Conservation (phyloP, 495 filamentous ascomycete species). For the Hypoxylon cercidicola region DNA sequence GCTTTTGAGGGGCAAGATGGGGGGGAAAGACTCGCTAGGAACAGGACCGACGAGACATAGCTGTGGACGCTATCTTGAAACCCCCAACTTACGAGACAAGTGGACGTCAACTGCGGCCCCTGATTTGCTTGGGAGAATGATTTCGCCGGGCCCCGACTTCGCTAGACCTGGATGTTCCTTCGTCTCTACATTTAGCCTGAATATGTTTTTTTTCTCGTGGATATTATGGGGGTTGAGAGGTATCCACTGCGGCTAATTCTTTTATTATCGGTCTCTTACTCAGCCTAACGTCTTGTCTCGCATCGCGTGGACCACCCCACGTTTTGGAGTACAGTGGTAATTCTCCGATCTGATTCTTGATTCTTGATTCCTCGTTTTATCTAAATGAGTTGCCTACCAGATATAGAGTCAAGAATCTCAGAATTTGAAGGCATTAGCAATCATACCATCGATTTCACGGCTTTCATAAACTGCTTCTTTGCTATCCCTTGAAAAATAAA, state of each 20-base stretch:
- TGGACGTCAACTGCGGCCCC: neutral
- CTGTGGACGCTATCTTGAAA: slow-evolving; percentile 16
- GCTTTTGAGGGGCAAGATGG: slow-evolving; percentile 23
- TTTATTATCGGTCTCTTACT: slow-evolving; percentile 8
- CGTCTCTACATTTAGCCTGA: slow-evolving; percentile 39
- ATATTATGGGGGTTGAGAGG: slow-evolving; percentile 14
- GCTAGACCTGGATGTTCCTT: slow-evolving; percentile 13
- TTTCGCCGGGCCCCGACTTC: slow-evolving; percentile 39
- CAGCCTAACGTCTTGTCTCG: slow-evolving; percentile 10
- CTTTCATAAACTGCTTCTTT: too few relatives aligned
- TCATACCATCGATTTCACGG: too few relatives aligned
- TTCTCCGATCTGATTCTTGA: neutral
- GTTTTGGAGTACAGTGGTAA: neutral
- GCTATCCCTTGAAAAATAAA: too few relatives aligned
- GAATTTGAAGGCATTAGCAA: too few relatives aligned
- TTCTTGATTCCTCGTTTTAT: slow-evolving; percentile 3
- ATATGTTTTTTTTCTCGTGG: slow-evolving; percentile 28
- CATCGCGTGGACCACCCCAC: slow-evolving; percentile 27
- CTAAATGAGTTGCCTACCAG: too few relatives aligned
- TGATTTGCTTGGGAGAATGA: slow-evolving; percentile 42
- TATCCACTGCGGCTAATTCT: slow-evolving; percentile 41
- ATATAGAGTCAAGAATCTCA: too few relatives aligned
- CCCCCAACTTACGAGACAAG: slow-evolving; percentile 21
- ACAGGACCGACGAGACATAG: slow-evolving; percentile 21
- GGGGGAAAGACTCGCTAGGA: slow-evolving; percentile 22